Evolutionary conservation across 2,329 filamentous ascomycete species (phyloP).

Genomic region (Helotiales sp.): DNA sequence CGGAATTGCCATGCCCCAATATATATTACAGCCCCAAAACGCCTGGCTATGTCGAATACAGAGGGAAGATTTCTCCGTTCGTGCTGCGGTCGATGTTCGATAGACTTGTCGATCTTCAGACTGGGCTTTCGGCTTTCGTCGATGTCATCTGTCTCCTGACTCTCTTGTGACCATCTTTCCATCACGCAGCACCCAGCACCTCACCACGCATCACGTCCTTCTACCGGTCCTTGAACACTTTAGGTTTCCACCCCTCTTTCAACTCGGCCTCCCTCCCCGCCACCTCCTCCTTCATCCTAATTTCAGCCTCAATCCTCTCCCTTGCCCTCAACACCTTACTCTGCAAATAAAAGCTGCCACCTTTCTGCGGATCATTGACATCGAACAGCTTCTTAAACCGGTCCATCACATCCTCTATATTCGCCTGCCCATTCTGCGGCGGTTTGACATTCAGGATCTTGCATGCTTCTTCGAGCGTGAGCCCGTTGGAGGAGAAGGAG

Average conservation of each 20-base stretch:
- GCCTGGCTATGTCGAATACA: conserved; percentile 44
- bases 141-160: not conserved
- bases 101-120: not conserved
- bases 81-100: conserved; percentile 19
- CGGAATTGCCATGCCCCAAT: conserved; percentile 27
- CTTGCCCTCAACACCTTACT: conserved; percentile 93
- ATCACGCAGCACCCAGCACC: conserved; percentile 19
- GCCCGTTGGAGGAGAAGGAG: conserved; percentile 65
- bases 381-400: conserved; percentile 96
- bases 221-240: conserved; percentile 86
- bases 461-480: conserved; percentile 95
- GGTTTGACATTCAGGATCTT: conserved; percentile 96
- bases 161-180: conserved; percentile 1
- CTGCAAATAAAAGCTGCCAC: conserved; percentile 97
- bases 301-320: conserved; percentile 89
- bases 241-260: conserved; percentile 89
- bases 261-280: conserved; percentile 77
- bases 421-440: conserved; percentile 75
- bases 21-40: conserved; percentile 41
- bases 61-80: conserved; percentile 41
- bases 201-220: conserved; percentile 3
- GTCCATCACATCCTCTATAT: conserved; percentile 79
- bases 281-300: conserved; percentile 73
- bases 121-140: not conserved
- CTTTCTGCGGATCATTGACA: conserved; percentile 90